Base-by-base conservation (phyloP, 2,329 filamentous ascomycete species). In the Hymenotorrendiella dingleyae region DNA sequence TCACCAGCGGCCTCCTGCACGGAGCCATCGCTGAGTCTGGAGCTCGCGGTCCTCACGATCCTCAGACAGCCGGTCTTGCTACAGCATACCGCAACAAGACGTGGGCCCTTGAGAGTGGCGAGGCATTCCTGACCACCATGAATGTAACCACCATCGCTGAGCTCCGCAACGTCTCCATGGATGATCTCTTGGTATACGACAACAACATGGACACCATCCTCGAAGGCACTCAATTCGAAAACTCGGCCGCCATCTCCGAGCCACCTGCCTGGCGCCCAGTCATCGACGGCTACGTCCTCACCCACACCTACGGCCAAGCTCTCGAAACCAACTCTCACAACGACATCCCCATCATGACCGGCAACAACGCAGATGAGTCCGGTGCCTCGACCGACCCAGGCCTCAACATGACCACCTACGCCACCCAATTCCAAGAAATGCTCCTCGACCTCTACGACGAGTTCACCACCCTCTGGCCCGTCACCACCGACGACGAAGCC, bases 21-120 rank as follows among this genome's bases (percentile, higher is more conserved):
- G 57, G 56, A 20, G 52, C 53, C 27, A 63, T 64, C 44, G 46
- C 59, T 10, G 60, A 63, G 46, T 59, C 54, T 35, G 61, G 61
- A 35, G 62, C 55, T 7, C 55, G 59, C 17, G 55, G 47, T 11
- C 53, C 55, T 11, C 55, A 55, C 33, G 60, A 62, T 42, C 61
- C 56, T 19, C 42, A 46, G 37, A 32, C 29, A 10, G 29, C 29
- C 16, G 8, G 29, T 36, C 44, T 54, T 0, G 59, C 59, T 7
- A 58, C 58, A 11, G 48, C 46, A 23, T 52, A 62, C 40, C 54
- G 52, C 14, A 52, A 40, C 17, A 57, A 54, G 36, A 42, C 38
- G 11, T 49, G 42, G 10, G 59, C 61, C 8, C 35, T 45, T 32
- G 42, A 36, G 3, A 21, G 46, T 16, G 55, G 55, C 3, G 43